Evolutionary conservation across 2,329 filamentous ascomycete genomes (phyloP).

Genomic region (Phoma sp.): DNA sequence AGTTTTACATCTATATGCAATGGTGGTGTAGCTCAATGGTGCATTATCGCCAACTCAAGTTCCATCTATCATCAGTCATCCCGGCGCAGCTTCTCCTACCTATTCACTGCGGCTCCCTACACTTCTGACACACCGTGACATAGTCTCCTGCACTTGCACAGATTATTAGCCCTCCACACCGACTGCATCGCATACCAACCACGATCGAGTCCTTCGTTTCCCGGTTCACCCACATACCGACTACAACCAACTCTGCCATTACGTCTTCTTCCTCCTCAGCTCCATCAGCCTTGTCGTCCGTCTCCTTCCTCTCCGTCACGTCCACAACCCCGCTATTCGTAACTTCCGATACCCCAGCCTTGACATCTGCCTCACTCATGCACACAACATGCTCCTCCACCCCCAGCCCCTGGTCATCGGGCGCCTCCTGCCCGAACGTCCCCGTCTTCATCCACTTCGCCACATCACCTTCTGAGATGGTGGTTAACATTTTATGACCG

Average conservation of each 20-base stretch:
- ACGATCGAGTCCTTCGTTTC: neutral
- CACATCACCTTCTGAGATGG: neutral
- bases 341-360: no score
- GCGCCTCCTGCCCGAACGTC: neutral
- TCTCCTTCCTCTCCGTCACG: neutral
- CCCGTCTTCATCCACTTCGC: slow-evolving; percentile 1
- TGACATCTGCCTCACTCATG: neutral
- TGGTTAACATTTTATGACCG: neutral
- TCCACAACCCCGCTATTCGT: no score
- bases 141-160: neutral
- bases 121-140: neutral
- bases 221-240: neutral
- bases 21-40: no score
- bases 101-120: neutral
- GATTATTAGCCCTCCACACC: neutral
- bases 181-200: neutral
- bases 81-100: neutral
- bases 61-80: neutral
- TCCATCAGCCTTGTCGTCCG: neutral
- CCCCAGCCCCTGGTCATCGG: neutral
- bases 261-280: neutral
- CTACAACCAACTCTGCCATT: neutral
- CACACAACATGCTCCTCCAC: neutral
- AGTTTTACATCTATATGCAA: no score
- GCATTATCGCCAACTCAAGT: no score